Evolutionary conservation across 345 rosid genomes (phyloP), one percentile per base, ranked within the genome.

Genomic region (Melastoma malabathricum): DNA sequence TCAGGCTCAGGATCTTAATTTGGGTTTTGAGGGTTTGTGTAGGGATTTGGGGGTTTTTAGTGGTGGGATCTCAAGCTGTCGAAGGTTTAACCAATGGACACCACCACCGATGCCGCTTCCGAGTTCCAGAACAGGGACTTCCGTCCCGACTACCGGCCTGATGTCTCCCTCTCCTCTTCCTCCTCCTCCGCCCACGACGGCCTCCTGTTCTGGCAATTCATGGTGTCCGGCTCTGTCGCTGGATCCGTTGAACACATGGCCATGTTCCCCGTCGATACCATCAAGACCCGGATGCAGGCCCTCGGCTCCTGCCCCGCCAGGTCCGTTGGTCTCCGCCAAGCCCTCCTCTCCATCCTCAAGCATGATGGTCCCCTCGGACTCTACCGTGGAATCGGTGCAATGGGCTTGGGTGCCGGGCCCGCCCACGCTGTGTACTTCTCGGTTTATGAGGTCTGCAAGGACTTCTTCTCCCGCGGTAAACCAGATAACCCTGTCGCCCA

Each of bases 381-480:
- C 20, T 93, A 93, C 68, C 78, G 97, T 1, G 99, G 99, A 29
- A 88, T 88, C 16, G 89, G 83, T 47, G 99, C 99, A 47, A 85
- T 93, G 97, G 99, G 86, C 3, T 78, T 93, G 7, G 99, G 99
- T 2, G 99, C 99, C 2, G 99, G 99, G n/a, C 99, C 99, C 0
- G 99, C 99, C 16, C 99, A 93, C 57, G 99, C 99, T 17, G 94
- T 88, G 12, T 89, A 93, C 38, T 93, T 93, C 72, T 88, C 97
- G 1, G 70, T 93, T 1, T 93, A 93, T 43, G 99, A 93, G 67
- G 57, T 56, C 9, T 85, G 82, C 5, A 93, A 93, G 77, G 76
- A 75, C 69, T 71, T 43, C 48, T 68, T 93, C 16, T 88, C 99
- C 31, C 66, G 74, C 1, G 72, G 72, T 0, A 75, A 88, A 51